Percentiles rank a stretch among this genome's conserved stretches.
Conservation (phyloP, 2,329 filamentous ascomycete genomes). For the Colletotrichum sp. region DNA sequence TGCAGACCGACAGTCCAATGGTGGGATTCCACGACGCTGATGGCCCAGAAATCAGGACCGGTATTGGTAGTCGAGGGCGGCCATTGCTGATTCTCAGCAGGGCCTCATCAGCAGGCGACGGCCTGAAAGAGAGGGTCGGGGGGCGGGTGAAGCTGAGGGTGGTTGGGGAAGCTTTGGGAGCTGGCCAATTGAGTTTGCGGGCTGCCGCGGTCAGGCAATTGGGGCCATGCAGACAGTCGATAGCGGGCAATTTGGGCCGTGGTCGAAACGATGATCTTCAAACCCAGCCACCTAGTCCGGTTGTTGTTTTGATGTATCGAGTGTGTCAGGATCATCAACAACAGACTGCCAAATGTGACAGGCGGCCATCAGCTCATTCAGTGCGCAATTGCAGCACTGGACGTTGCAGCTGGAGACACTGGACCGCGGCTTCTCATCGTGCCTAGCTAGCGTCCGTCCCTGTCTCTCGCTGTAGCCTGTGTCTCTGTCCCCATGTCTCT, state of each 20-base stretch:
- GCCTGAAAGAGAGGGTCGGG: background rate
- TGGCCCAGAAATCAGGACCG: constrained; percentile 6
- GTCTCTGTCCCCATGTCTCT: background rate
- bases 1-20: constrained; percentile 26
- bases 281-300: constrained; percentile 7
- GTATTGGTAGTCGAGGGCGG: background rate
- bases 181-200: constrained; percentile 12
- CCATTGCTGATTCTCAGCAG: background rate
- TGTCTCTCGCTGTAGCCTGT: background rate
- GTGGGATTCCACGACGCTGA: constrained; percentile 34
- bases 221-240: constrained; percentile 17
- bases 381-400: background rate
- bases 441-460: background rate
- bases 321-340: background rate
- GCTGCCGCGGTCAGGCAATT: background rate
- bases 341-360: background rate
- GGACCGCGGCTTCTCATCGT: background rate
- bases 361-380: background rate
- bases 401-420: background rate
- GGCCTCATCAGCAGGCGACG: background rate
- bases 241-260: constrained; percentile 16
- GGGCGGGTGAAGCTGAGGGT: constrained; percentile 8
- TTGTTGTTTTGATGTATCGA: background rate
- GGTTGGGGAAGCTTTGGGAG: constrained; percentile 11
- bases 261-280: constrained; percentile 14